A percentile compares a stretch with the other conserved stretches of the same genome.
phyloP scores from a whole-genome alignment of 2,329 filamentous ascomycete genomes.

The Zymoseptoria ardabiliae region DNA sequence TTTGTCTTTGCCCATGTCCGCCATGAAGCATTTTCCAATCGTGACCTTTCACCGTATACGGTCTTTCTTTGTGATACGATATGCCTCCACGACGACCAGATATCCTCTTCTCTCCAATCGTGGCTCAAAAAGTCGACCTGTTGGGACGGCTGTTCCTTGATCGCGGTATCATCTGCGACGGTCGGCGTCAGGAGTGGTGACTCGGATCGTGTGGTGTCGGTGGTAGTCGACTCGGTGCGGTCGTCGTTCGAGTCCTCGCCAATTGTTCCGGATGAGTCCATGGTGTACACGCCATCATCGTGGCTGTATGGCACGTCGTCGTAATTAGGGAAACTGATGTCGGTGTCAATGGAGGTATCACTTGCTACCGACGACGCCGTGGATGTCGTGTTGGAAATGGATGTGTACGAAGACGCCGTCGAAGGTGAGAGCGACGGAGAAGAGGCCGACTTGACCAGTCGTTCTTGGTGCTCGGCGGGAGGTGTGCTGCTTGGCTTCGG shows the following conservation, averaged over 20 bases:
- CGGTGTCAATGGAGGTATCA: slow-evolving; percentile 44
- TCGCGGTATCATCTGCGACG: slow-evolving; percentile 71
- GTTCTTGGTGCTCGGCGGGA: slow-evolving; percentile 29
- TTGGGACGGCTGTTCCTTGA: slow-evolving; percentile 67
- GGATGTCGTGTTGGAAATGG: slow-evolving; percentile 43
- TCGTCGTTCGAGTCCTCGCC: slow-evolving; percentile 14
- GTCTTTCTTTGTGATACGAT: slow-evolving; percentile 67
- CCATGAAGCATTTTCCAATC: slow-evolving; percentile 95
- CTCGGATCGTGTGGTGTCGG: slow-evolving; percentile 51
- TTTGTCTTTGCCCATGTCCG: slow-evolving; percentile 93
- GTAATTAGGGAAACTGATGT: slow-evolving; percentile 42
- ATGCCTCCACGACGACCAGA: slow-evolving; percentile 95
- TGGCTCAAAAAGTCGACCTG: slow-evolving; percentile 96
- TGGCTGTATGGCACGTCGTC: slow-evolving; percentile 23
- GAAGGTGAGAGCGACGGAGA: slow-evolving; percentile 24
- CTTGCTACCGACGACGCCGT: slow-evolving; percentile 53
- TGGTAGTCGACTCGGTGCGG: slow-evolving; percentile 32
- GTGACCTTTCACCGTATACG: slow-evolving; percentile 70
- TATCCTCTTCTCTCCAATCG: slow-evolving; percentile 89
- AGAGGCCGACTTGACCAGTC: slow-evolving; percentile 20
- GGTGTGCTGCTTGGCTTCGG: slow-evolving; percentile 30
- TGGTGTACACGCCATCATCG: slow-evolving; percentile 10
- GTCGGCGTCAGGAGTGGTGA: slow-evolving; percentile 51
- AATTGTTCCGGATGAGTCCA: not conserved
- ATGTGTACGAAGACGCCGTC: slow-evolving; percentile 26